These are phyloP conservation scores for Pseudogymnoascus sp. DNA, from an alignment of 2,329 filamentous ascomycete species.

Conservation along the genomic window DNA sequence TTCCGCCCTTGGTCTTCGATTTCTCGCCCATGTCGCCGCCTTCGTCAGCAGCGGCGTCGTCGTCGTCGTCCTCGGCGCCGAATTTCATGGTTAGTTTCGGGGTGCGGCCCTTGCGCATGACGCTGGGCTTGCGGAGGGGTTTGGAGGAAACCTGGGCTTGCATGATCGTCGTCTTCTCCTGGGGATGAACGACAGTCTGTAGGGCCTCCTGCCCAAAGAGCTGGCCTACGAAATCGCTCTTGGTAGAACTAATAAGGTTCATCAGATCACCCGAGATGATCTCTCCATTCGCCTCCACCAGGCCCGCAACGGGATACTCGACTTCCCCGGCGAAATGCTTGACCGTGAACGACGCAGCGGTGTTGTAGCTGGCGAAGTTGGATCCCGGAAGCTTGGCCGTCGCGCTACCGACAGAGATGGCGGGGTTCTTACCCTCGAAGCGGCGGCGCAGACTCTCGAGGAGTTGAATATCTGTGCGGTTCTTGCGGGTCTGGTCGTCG, in stretches of 20 bases:
- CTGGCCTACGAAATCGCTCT: slow-evolving; percentile 80
- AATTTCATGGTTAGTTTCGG: slow-evolving; percentile 30
- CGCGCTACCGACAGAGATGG: slow-evolving; percentile 71
- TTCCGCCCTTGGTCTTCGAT: slow-evolving; percentile 33
- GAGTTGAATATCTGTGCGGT: slow-evolving; percentile 82
- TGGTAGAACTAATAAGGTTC: slow-evolving; percentile 83
- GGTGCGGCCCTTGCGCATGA: slow-evolving; percentile 62
- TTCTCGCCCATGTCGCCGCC: slow-evolving; percentile 39
- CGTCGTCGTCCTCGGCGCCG: slow-evolving; percentile 31
- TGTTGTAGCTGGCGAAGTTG: slow-evolving; percentile 82
- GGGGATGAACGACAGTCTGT: slow-evolving; percentile 86
- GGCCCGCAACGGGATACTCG: slow-evolving; percentile 79
- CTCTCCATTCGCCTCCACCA: slow-evolving; percentile 94
- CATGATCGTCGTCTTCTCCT: slow-evolving; percentile 84
- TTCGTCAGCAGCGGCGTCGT: slow-evolving; percentile 40
- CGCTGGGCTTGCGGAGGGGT: slow-evolving; percentile 84
- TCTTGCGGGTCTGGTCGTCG: slow-evolving; percentile 88
- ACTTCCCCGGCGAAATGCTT: slow-evolving; percentile 96
- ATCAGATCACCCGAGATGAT: slow-evolving; percentile 93
- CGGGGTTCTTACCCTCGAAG: slow-evolving; percentile 89
- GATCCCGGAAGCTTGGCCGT: slow-evolving; percentile 75
- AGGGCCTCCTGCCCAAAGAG: slow-evolving; percentile 95
- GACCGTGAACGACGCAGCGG: slow-evolving; percentile 75
- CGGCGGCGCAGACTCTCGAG: slow-evolving; percentile 86
- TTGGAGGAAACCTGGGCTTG: slow-evolving; percentile 96